Base-by-base conservation (phyloP, 75 land plant species). In the Cryptomeria japonica region DNA sequence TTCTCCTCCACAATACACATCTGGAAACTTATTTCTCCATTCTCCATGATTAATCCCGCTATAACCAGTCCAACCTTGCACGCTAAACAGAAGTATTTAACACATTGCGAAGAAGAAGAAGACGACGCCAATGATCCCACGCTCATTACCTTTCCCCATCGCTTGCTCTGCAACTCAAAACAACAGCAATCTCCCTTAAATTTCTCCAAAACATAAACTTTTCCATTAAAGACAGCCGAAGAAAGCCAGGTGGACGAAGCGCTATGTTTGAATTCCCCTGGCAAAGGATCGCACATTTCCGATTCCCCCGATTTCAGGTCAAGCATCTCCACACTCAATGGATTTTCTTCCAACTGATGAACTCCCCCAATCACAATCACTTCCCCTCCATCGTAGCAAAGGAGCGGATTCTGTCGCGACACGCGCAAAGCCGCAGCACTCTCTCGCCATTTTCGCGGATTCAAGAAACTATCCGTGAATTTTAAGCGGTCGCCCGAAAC, bases 191-290 rank as follows among this genome's bases (percentile, higher is more conserved):
- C 44, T 14, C 92, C 93, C 14, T 88, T 61, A 10, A 1, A 25
- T 28, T 88, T 90, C 49, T 91, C 93, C 47, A 80, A 77, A 34
- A 92, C 89, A 86, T 56, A 87, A 46, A 94, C 19, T 11, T 84
- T 47, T 0, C 15, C 46, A 0, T 49, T 53, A 42, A n/a, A 18
- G 2, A 79, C 82, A 0, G 88, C 89, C 19, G 87, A 80, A 0
- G 93, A 90, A 7, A 91, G 88, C 92, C 88, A 92, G 25, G 91
- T 87, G 78, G 92, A 44, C 37, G 91, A 82, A 3, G 91, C 88
- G 15, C 89, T 38, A 16, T 78, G 88, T 37, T 75, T 87, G 86
- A 92, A 84, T 28, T 41, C 15, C 5, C 5, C 83, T 4, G 95
- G 95, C 91, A 94, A 85, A 38, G 91, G 78, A 51, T 87, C 68